Evolutionary conservation across 495 filamentous ascomycete genomes (phyloP), one percentile per base, ranked within the genome.

Genomic region (Neurospora sp.): DNA sequence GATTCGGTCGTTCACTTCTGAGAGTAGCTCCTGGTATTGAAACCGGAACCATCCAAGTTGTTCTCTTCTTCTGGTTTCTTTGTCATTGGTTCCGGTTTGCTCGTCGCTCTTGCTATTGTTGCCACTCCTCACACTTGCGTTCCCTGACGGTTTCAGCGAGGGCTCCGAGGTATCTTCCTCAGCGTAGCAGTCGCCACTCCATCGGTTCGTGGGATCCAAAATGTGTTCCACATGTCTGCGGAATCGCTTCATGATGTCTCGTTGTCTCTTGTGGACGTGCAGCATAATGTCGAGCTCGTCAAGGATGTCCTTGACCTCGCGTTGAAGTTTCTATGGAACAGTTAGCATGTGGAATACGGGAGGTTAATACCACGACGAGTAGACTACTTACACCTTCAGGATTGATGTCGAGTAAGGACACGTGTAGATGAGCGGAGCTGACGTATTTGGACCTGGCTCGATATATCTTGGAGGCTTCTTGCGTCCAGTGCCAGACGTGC

Each of bases 241-340:
- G 71, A 91, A 89, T 75, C 84, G 83, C 61, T 85, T 83, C 61
- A 91, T 84, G 3, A 88, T 85, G 69, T 85, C 85, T 69, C 87
- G 78, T 72, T 92, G 88, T 39, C 88, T 75, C 22, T 72, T 84
- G n/a, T 85, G 83, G 74, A 91, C 88, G 2, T 86, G 81, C 35
- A 88, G 83, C 81, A 93, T 91, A 81, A 93, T 92, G 74, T 91
- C 88, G 22, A 93, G 81, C 78, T 93, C 91, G 61, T 93, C 91
- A 14, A 89, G 84, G 73, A 93, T 91, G 75, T 93, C 91, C 76
- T 92, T 91, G 3, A 88, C 83, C 74, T 93, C 91, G 0, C 86
- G 80, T 3, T 91, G 85, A 0, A 92, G 82, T 71, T 86, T 83
- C 46, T 53, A 5, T 53, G 20, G 0, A 12, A 53, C 2, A 6